Base-by-base conservation (phyloP, 192 early-diverging fungal genomes). In the Chytriomyces hyalinus region DNA sequence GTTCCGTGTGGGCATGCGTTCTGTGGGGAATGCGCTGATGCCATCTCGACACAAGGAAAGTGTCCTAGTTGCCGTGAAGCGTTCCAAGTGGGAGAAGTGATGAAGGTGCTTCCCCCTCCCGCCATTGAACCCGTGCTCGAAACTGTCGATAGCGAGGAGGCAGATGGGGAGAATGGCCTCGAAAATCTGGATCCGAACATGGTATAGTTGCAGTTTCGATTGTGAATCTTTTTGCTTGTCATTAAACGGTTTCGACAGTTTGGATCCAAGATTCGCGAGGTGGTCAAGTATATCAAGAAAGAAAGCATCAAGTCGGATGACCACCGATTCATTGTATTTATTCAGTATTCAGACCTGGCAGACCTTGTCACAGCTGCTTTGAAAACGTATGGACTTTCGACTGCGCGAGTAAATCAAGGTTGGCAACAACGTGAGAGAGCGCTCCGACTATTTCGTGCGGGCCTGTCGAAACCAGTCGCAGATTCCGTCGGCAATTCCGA, bases 181-280 rank as follows among this genome's bases (percentile, higher is more conserved):
- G 65, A 36, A 36, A 36, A 36, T 36, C 36, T 36, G 36, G 36
- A 73, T 62, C 71, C 71, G 11, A 43, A 73, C 22, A 73, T 45
- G 71, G 71, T 73, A 20, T 44, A 46, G 8, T 4, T 15, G 17
- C 6, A 36, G 36, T 36, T 36, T 36, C n/a, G n/a, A n/a, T 36
- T 36, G 28, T 2, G 28, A n/a, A 1, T 0, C 48, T 4, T 5
- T 48, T 10, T 73, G 26, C n/a, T 43, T 60, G 1, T 47, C 46
- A 26, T 13, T 26, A 26, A 65, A 20, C 20, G 5, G 7, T 61
- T 20, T 43, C 43, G 10, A 47, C 11, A 72, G 70, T 72, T 72
- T 60, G 70, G 70, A 11, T 72, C 70, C 60, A 72, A 72, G 0
- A 72, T 72, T 24, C 70, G 70, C 46, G 70, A 72, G 17, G 15